A percentile compares a stretch with the other conserved stretches of the same genome.
phyloP scores from a whole-genome alignment of 2,329 filamentous ascomycete species.

The Aspergillus texensis region DNA sequence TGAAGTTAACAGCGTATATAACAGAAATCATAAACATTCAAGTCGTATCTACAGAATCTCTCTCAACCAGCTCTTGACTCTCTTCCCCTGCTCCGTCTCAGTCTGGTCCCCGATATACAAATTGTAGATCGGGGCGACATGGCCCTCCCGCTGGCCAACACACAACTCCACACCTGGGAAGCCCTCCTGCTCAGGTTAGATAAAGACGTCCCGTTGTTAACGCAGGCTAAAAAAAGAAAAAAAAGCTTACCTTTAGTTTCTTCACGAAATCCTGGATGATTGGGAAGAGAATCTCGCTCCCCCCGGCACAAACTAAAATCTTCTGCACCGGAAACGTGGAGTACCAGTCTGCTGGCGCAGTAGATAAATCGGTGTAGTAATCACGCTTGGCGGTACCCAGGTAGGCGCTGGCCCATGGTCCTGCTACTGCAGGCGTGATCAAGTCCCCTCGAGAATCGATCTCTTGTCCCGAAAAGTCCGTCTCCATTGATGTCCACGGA shows the following conservation, averaged over 20 bases:
- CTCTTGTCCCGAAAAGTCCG: slow-evolving; percentile 44
- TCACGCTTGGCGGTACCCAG: slow-evolving; percentile 46
- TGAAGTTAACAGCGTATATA: background rate
- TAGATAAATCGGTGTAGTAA: slow-evolving; percentile 57
- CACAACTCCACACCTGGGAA: slow-evolving; percentile 37
- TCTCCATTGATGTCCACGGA: slow-evolving; percentile 61
- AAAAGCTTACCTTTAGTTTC: slow-evolving; percentile 39
- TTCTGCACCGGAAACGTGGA: slow-evolving; percentile 50
- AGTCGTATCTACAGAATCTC: slow-evolving; percentile 24
- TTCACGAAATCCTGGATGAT: slow-evolving; percentile 55
- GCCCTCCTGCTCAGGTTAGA: slow-evolving; percentile 23
- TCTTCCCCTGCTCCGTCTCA: slow-evolving; percentile 45
- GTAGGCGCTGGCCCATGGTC: slow-evolving; percentile 54
- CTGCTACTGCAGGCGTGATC: slow-evolving; percentile 45
- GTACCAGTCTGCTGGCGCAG: slow-evolving; percentile 59
- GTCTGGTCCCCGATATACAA: slow-evolving; percentile 36
- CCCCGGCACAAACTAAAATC: slow-evolving; percentile 58
- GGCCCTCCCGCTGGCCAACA: slow-evolving; percentile 42
- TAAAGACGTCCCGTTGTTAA: background rate
- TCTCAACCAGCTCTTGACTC: slow-evolving; percentile 38
- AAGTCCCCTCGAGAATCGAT: slow-evolving; percentile 56
- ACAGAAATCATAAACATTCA: background rate
- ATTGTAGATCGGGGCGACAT: slow-evolving; percentile 48
- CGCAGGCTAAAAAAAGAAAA: background rate
- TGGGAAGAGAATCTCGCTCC: slow-evolving; percentile 60